Base-by-base conservation (phyloP, 306 rosid species). In the Gillenia trifoliata region DNA sequence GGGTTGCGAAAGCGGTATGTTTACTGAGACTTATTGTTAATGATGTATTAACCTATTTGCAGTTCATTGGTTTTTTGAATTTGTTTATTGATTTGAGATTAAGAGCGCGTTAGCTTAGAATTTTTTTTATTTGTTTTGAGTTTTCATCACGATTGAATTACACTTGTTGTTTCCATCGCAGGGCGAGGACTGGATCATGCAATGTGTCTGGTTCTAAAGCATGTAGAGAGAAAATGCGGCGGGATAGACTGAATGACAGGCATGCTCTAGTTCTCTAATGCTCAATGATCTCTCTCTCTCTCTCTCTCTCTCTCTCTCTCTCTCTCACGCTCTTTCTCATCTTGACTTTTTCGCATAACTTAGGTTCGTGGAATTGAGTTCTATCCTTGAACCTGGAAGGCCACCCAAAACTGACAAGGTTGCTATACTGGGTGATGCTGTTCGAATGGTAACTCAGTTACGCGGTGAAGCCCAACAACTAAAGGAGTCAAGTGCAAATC, bases 171-270 rank as follows among this genome's bases (percentile, higher is more conserved):
- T 75, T 11, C 40, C 41, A 17, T 75, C 23, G 40, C 81, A 91
- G 98, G 86, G 73, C 69, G 76, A 89, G 81, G 80, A 70, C 91
- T 34, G 95, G 83, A 80, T 85, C 96, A 59, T 78, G 75, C 84
- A 70, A 69, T 73, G 78, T 77, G 36, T 64, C 88, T 66, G 86
- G 89, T 77, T 78, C 95, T 60, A 94, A 92, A 84, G 98, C 99
- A 71, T 83, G 92, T 76, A 90, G 92, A 63, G 99, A 94, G 88
- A 94, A 94, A 88, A 25, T 87, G 78, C 84, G 99, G 63, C 87
- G 99, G 89, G 93, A 94, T 66, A 88, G 83, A 73, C 85, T 94
- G 33, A 94, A 94, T 77, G 98, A 94, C 85, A 94, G 94, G 99
- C 85, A 89, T 73, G 50, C 31, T 66, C 52, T 59, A 33, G 47